A percentile compares a stretch with the other conserved stretches of the same genome.
phyloP scores from a whole-genome alignment of 768 basidiomycete genomes.

The Tubosaeta sp. region DNA sequence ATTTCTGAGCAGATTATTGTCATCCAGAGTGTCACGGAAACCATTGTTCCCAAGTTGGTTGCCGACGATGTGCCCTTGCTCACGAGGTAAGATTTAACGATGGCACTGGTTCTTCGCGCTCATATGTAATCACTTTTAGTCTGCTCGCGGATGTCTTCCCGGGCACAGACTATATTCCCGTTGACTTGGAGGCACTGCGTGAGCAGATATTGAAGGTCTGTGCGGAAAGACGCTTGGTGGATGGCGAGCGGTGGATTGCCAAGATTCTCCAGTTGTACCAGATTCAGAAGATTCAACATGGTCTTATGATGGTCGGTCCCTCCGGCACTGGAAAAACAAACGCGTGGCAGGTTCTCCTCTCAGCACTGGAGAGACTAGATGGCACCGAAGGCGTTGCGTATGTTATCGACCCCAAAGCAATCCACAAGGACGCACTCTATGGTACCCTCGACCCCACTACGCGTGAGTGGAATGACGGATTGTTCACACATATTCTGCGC shows the following conservation, averaged over 20 bases:
- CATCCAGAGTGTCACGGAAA: conserved; percentile 97
- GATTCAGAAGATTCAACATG: conserved; percentile 99
- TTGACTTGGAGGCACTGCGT: conserved; percentile 82
- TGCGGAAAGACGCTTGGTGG: conserved; percentile 75
- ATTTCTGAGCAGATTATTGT: conserved; percentile 92
- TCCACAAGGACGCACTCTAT: conserved; percentile 97
- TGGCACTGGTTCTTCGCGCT: background rate
- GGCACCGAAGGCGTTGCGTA: conserved; percentile 91
- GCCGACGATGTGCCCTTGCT: conserved; percentile 95
- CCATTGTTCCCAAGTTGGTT: conserved; percentile 96
- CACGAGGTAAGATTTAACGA: conserved; percentile 59
- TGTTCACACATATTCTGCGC: conserved; percentile 95
- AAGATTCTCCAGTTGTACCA: conserved; percentile 98
- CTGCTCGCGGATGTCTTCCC: conserved; percentile 97
- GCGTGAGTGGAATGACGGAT: conserved; percentile 97
- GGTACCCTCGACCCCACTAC: conserved; percentile 97
- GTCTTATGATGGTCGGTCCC: conserved; percentile 99
- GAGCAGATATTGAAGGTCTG: conserved; percentile 86
- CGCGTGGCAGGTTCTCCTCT: conserved; percentile 92
- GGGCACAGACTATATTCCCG: conserved; percentile 86
- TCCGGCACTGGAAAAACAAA: conserved; percentile 97
- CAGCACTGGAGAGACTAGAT: conserved; percentile 86
- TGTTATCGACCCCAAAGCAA: conserved; percentile 98
- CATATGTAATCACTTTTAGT: conserved; percentile 36
- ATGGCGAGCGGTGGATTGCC: conserved; percentile 85